Evolutionary conservation across 2,329 filamentous ascomycete genomes (phyloP).

Genomic region (Sporothrix protearum): DNA sequence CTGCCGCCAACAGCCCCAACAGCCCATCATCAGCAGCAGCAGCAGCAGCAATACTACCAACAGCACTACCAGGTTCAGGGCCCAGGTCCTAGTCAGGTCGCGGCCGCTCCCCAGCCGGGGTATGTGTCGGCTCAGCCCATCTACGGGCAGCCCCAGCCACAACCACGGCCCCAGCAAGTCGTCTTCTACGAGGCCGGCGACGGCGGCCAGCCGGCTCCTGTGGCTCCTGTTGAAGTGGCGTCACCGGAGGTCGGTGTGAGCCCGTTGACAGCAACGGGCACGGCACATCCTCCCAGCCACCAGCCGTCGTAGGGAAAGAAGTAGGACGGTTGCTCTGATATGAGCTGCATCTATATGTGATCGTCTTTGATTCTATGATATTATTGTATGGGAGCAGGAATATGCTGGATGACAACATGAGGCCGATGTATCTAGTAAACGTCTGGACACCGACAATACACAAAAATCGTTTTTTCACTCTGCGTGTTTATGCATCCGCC

Average conservation of each 20-base stretch:
- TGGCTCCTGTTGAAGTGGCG: neutral
- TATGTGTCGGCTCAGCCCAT: neutral
- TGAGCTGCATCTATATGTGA: neutral
- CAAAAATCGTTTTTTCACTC: no score
- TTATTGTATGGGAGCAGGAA: no score
- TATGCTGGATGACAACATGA: neutral
- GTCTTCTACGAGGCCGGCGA: neutral
- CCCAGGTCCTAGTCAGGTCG: neutral
- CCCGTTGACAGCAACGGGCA: neutral
- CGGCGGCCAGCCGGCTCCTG: neutral
- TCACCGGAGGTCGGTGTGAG: no score
- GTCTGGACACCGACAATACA: neutral
- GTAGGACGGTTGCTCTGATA: neutral
- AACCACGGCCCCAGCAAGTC: slow-evolving; percentile 6
- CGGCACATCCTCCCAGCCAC: neutral
- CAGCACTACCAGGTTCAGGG: slow-evolving; percentile 3
- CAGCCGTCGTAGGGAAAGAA: neutral
- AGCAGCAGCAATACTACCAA: slow-evolving; percentile 3
- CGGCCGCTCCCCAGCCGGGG: neutral
- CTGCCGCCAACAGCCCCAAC: slow-evolving; percentile 1
- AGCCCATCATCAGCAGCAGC: no score
- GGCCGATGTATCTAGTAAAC: neutral
- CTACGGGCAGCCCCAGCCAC: slow-evolving; percentile 19
- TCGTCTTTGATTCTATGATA: neutral
- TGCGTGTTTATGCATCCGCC: neutral